A percentile compares a stretch with the other conserved stretches of the same genome.
Conservation (phyloP, 306 rosid species). For the Lathyrus aphaca region DNA sequence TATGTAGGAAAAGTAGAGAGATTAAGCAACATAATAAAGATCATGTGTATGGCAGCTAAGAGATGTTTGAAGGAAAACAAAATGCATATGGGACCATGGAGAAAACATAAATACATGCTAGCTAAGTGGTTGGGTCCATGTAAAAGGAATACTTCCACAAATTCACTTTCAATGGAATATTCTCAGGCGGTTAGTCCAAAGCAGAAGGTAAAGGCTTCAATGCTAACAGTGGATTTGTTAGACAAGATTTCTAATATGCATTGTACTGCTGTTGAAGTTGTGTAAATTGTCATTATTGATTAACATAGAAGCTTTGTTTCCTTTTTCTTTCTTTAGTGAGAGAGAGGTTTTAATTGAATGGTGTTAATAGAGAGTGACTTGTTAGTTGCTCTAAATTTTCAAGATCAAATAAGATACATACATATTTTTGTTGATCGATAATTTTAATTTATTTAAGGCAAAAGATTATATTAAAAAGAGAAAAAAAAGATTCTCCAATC, state of each 20-base stretch:
- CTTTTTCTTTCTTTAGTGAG: not conserved
- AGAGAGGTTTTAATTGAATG: not conserved
- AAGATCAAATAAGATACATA: not conserved
- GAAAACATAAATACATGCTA: conserved; percentile 72
- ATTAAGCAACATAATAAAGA: conserved; percentile 54
- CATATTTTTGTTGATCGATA: too few species aligned
- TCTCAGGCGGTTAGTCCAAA: conserved; percentile 37
- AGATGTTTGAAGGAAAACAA: conserved; percentile 74
- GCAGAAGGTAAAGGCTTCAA: conserved; percentile 60
- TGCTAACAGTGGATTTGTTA: conserved; percentile 75
- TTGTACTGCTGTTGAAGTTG: conserved; percentile 54
- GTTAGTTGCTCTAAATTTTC: not conserved
- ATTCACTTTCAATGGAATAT: conserved; percentile 40
- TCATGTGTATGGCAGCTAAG: conserved; percentile 72
- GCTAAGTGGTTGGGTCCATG: conserved; percentile 79
- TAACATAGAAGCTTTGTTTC: not conserved
- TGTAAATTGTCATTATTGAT: conserved; percentile 36
- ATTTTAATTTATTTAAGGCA: too few species aligned
- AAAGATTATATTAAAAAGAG: too few species aligned
- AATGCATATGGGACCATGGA: conserved; percentile 90
- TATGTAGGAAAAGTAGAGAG: conserved; percentile 82
- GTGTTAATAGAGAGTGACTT: not conserved
- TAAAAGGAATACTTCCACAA: conserved; percentile 54
- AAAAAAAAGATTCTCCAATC: too few species aligned
- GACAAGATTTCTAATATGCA: conserved; percentile 60